Conservation (phyloP, 331 rosid species). For the Acacia concinna region DNA sequence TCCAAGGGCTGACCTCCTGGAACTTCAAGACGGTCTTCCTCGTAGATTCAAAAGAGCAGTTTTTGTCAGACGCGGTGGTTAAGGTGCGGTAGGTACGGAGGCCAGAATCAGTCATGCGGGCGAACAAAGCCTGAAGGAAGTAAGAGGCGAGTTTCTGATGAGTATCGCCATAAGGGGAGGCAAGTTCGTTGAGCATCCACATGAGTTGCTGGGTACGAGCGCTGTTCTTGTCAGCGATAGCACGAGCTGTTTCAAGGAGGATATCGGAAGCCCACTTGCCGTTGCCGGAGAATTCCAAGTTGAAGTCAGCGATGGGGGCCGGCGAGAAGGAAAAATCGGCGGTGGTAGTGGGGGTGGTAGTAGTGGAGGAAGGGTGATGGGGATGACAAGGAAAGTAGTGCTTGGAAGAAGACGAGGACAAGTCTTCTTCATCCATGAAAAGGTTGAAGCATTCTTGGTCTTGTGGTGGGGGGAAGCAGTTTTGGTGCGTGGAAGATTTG, state of each 20-base stretch:
- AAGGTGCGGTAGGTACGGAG: conserved; percentile 61
- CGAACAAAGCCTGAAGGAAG: conserved; percentile 79
- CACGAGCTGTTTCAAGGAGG: conserved; percentile 70
- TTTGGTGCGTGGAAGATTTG: conserved; percentile 55
- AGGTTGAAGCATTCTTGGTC: conserved; percentile 92
- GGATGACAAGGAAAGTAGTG: conserved; percentile 58
- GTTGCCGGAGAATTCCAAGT: conserved; percentile 60
- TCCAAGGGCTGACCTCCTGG: conserved; percentile 93
- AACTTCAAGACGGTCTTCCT: conserved; percentile 73
- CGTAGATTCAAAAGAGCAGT: conserved; percentile 79
- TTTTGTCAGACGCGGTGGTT: conserved; percentile 65
- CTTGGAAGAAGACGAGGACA: conserved; percentile 83
- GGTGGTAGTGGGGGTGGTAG: not conserved
- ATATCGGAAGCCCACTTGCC: conserved; percentile 66
- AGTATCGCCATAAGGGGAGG: conserved; percentile 82
- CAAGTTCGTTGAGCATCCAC: conserved; percentile 95
- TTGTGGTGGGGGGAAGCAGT: not conserved
- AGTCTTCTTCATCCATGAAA: conserved; percentile 96
- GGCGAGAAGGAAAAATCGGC: conserved; percentile 51
- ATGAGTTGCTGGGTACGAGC: conserved; percentile 68
- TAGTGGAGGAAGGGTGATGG: conserved; percentile 21
- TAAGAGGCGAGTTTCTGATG: conserved; percentile 76
- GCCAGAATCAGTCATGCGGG: conserved; percentile 80
- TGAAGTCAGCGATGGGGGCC: conserved; percentile 37
- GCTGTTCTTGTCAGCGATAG: conserved; percentile 70